phyloP scores from a whole-genome alignment of 1,284 basidiomycete genomes.

The Fomitopsis palustris region DNA sequence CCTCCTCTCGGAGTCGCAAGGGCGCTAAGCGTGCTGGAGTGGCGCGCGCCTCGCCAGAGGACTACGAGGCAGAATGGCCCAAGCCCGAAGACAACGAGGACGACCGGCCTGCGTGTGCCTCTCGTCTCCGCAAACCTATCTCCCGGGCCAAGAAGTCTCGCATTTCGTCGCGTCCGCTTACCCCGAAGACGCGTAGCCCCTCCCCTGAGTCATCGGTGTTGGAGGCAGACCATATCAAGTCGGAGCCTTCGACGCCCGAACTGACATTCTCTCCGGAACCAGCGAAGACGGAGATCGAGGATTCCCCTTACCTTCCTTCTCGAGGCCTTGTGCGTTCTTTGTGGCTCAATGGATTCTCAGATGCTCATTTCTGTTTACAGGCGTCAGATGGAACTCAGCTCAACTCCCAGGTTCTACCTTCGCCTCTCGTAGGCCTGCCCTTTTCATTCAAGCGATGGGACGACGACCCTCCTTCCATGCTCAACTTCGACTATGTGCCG shows the following conservation, averaged over 20 bases:
- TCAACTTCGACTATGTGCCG: background rate
- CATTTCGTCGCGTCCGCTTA: background rate
- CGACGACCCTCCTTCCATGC: background rate
- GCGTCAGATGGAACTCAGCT: background rate
- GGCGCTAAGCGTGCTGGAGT: conserved; percentile 31
- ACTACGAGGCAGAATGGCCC: conserved; percentile 36
- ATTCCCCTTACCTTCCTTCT: background rate
- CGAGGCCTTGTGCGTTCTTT: background rate
- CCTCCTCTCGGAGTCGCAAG: conserved; percentile 28
- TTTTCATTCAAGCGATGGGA: background rate
- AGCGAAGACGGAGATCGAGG: background rate
- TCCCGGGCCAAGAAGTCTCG: background rate
- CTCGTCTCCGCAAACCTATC: background rate
- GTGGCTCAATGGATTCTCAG: too few species aligned
- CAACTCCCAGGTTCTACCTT: background rate
- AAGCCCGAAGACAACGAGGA: conserved; percentile 15
- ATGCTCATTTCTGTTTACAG: background rate
- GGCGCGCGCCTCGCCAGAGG: conserved; percentile 40
- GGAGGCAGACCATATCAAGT: background rate
- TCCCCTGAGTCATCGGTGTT: background rate
- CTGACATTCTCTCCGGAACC: background rate
- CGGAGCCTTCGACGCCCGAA: background rate
- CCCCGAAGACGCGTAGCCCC: background rate
- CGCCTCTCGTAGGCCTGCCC: too few species aligned
- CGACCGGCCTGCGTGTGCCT: background rate